Percentiles rank a stretch among this genome's conserved stretches.
These are phyloP conservation scores for Pythium guiyangense DNA, from an alignment of 352 stramenopile species.

Conservation along the genomic window DNA sequence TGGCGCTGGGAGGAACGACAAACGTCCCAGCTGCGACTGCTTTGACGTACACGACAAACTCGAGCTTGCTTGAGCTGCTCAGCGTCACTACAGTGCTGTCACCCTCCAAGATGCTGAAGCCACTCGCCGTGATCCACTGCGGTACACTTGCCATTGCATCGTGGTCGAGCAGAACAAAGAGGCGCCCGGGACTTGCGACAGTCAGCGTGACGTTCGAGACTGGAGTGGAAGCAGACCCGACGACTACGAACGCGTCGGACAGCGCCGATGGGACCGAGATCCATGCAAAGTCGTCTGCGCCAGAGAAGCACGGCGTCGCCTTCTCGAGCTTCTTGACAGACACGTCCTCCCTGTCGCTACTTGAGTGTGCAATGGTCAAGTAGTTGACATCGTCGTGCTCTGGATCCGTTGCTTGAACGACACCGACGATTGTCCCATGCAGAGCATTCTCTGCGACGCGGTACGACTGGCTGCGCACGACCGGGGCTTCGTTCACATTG, in stretches of 20 bases:
- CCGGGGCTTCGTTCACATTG: constrained; percentile 51
- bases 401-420: constrained; percentile 1
- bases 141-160: neutral
- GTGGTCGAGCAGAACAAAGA: constrained; percentile 8
- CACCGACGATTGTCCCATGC: neutral
- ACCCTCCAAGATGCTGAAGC: constrained; percentile 1
- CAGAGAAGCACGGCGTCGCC: constrained; percentile 1
- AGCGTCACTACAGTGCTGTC: constrained; percentile 14
- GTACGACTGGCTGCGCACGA: constrained; percentile 20
- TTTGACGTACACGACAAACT: constrained; percentile 20
- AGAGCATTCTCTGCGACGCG: constrained; percentile 30
- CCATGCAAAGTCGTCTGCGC: constrained; percentile 9
- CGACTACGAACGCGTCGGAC: constrained; percentile 4
- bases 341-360: neutral
- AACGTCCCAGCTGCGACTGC: neutral
- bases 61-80: constrained; percentile 23
- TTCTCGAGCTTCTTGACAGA: constrained; percentile 2
- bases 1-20: neutral
- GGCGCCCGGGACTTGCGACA: neutral
- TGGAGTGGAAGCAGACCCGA: neutral
- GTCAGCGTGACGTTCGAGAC: constrained; percentile 1
- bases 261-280: constrained; percentile 4
- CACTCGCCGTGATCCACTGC: constrained; percentile 2
- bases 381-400: constrained; percentile 5
- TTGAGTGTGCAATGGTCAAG: neutral